Conservation (phyloP, 208 protist species). For the Trypanosomatidae sp. region DNA sequence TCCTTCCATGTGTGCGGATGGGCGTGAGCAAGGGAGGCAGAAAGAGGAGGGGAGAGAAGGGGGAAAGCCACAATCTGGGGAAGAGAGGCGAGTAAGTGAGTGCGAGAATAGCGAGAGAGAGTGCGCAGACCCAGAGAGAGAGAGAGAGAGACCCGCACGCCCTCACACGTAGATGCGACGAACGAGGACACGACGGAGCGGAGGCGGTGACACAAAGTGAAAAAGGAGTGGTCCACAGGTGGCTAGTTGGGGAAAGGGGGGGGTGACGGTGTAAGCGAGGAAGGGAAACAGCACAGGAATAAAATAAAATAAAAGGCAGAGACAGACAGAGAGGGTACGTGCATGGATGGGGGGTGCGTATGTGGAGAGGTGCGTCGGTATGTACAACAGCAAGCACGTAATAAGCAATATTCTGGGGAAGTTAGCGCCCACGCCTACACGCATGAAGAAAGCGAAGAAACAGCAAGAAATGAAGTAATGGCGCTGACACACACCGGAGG, state of each 20-base stretch:
- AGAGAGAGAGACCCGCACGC: background rate
- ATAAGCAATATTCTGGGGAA: too few relatives aligned
- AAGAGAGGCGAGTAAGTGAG: background rate
- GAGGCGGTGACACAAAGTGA: background rate
- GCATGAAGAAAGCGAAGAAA: background rate
- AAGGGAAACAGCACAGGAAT: background rate
- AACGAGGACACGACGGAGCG: background rate
- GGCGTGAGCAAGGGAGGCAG: background rate
- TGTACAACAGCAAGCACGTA: too few relatives aligned
- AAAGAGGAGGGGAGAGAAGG: background rate
- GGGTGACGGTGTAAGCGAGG: background rate
- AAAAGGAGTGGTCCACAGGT: background rate
- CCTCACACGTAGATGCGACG: background rate
- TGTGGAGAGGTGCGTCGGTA: too few relatives aligned
- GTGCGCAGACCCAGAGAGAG: background rate
- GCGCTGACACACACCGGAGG: background rate
- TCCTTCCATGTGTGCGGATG: background rate
- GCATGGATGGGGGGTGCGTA: background rate
- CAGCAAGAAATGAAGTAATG: background rate
- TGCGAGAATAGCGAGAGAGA: background rate
- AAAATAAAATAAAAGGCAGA: background rate
- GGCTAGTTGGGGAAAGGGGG: background rate
- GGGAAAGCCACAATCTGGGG: background rate
- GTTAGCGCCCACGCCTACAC: background rate
- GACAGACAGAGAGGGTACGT: background rate